phyloP scores from a whole-genome alignment of 148 eudicot genomes.

The Limonium bicolor region DNA sequence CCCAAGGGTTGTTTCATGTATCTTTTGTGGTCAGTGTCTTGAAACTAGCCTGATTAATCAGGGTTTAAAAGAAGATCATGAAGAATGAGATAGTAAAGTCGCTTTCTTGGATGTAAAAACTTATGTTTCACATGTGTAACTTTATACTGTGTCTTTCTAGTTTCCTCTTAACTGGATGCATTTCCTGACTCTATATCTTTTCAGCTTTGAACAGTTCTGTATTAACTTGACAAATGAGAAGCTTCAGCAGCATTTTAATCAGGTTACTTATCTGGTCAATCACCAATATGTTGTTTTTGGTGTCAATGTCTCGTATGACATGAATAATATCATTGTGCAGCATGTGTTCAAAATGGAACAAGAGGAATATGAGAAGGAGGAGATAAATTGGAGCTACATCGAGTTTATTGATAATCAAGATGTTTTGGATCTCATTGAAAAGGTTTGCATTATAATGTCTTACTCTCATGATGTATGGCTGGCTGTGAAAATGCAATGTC shows the following conservation, averaged over 20 bases:
- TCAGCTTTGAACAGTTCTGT: constrained; percentile 99
- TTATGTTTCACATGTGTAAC: too few species aligned
- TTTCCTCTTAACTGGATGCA: constrained; percentile 4
- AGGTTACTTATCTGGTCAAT: constrained; percentile 25
- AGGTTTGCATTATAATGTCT: constrained; percentile 79
- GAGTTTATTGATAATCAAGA: constrained; percentile 97
- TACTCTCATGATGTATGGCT: too few species aligned
- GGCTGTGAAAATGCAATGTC: too few species aligned
- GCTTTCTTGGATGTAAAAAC: too few species aligned
- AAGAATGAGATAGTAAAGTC: too few species aligned
- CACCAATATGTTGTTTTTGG: not conserved
- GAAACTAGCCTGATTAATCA: too few species aligned
- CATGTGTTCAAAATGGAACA: constrained; percentile 99
- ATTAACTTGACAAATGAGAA: constrained; percentile 97
- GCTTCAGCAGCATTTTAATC: constrained; percentile 98
- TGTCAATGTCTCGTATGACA: constrained; percentile 3
- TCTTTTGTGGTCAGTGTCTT: too few species aligned
- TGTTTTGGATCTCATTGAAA: constrained; percentile 87
- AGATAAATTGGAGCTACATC: constrained; percentile 98
- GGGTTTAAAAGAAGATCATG: too few species aligned
- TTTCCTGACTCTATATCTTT: constrained; percentile 8
- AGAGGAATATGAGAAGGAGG: constrained; percentile 95
- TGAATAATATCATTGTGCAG: constrained; percentile 25
- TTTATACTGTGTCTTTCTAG: too few species aligned
- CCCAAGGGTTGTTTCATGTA: too few species aligned